Evolutionary conservation across 2,329 filamentous ascomycete species (phyloP).

Genomic region (Fusarium subglutinans): DNA sequence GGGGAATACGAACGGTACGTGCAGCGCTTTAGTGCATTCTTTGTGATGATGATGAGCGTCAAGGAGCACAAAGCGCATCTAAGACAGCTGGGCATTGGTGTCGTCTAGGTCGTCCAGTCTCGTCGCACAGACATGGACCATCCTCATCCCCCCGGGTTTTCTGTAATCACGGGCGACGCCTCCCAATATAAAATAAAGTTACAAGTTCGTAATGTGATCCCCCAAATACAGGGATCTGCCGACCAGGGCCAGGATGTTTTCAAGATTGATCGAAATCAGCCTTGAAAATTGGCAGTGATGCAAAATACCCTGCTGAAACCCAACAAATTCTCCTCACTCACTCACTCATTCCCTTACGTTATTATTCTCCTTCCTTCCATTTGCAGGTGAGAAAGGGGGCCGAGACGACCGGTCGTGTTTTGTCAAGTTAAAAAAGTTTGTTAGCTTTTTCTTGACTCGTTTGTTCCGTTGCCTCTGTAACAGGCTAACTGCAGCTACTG

Average conservation of each 20-base stretch:
- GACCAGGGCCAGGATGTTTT: not conserved
- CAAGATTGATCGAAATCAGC: constrained; percentile 11
- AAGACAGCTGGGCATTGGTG: not conserved
- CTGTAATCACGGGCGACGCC: constrained; percentile 10
- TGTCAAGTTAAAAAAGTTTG: not conserved
- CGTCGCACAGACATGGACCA: constrained; percentile 13
- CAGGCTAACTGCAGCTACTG: constrained; percentile 21
- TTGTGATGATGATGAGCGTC: not conserved
- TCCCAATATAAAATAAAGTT: constrained; percentile 31
- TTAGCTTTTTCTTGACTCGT: constrained; percentile 19
- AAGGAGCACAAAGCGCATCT: constrained; percentile 6
- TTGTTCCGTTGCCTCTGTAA: constrained; percentile 6
- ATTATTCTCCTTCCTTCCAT: not conserved
- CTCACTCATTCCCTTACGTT: not conserved
- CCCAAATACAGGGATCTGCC: constrained; percentile 13
- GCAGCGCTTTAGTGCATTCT: not conserved
- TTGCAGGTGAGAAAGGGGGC: not conserved
- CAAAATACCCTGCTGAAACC: constrained; percentile 1
- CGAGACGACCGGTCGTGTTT: not conserved
- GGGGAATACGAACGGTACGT: not conserved
- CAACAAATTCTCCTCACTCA: not conserved
- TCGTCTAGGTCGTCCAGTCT: constrained; percentile 5
- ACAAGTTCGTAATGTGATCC: constrained; percentile 20
- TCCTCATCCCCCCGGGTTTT: constrained; percentile 8
- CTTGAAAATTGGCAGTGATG: constrained; percentile 13